Conservation (phyloP, 2,329 filamentous ascomycete genomes). For the Phaeosphaeriaceae sp. region DNA sequence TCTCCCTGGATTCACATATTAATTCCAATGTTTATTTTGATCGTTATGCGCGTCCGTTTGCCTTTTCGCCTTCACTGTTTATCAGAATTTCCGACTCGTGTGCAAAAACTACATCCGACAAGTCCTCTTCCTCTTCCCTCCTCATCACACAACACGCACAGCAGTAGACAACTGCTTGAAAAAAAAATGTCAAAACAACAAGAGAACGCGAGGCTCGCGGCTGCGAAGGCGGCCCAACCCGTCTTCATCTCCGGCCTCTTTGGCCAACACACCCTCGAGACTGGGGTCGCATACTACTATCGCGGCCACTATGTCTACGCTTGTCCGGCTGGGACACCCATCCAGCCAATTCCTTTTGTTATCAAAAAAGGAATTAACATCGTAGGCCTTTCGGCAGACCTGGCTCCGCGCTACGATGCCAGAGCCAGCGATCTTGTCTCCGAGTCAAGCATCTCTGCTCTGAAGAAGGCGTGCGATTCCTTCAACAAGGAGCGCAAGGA, state of each 20-base stretch:
- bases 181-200: not conserved
- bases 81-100: not conserved
- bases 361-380: slow-evolving; percentile 28
- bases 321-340: slow-evolving; percentile 15
- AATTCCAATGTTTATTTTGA: not conserved
- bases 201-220: not conserved
- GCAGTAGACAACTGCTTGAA: not conserved
- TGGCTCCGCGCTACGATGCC: slow-evolving; percentile 17
- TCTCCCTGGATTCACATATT: not conserved
- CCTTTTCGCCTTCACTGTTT: not conserved
- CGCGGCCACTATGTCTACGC: slow-evolving; percentile 41
- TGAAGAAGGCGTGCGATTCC: slow-evolving; percentile 11
- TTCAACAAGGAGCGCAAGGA: slow-evolving; percentile 8
- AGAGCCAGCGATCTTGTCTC: not conserved
- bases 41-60: not conserved
- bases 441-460: slow-evolving; percentile 20
- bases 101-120: not conserved
- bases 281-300: slow-evolving; percentile 37
- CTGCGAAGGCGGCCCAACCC: slow-evolving; percentile 12
- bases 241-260: slow-evolving; percentile 36
- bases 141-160: not conserved
- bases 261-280: slow-evolving; percentile 27
- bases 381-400: slow-evolving; percentile 8
- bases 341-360: slow-evolving; percentile 28
- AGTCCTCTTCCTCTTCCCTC: not conserved